A percentile compares a stretch with the other conserved stretches of the same genome.
Evolutionary conservation across 352 stramenopile genomes (phyloP).

Genomic region (Sclerospora graminicola): DNA sequence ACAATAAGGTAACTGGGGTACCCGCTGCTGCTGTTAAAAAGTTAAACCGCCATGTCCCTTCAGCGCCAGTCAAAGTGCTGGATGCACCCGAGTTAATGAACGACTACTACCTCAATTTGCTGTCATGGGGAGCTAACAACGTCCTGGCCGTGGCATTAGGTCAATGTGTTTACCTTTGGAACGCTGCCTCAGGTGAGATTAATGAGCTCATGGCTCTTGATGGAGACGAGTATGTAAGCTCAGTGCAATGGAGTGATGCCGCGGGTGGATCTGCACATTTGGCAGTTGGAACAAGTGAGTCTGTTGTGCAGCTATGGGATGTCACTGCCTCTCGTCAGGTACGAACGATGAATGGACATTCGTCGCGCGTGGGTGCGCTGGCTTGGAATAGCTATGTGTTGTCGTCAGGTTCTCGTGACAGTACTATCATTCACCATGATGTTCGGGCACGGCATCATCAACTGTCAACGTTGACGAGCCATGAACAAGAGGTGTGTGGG

Average conservation of each 20-base stretch:
- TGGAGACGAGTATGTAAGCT: conserved; percentile 93
- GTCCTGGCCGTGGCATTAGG: conserved; percentile 94
- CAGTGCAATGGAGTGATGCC: conserved; percentile 91
- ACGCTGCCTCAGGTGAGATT: conserved; percentile 93
- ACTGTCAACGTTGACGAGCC: conserved; percentile 85
- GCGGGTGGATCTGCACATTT: conserved; percentile 76
- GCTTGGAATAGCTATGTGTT: conserved; percentile 94
- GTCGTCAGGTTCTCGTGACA: conserved; percentile 91
- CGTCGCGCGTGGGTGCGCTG: conserved; percentile 89
- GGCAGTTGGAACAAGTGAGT: conserved; percentile 92
- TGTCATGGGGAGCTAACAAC: conserved; percentile 96
- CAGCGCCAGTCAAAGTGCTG: conserved; percentile 91
- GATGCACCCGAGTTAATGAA: conserved; percentile 98
- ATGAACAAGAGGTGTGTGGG: conserved; percentile 97
- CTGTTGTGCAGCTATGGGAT: conserved; percentile 97
- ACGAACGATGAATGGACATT: conserved; percentile 89
- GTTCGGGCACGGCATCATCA: conserved; percentile 68
- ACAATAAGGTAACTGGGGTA: conserved; percentile 86
- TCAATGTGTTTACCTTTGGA: conserved; percentile 98
- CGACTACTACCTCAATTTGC: conserved; percentile 99
- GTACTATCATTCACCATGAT: conserved; percentile 87
- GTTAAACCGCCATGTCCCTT: conserved; percentile 93
- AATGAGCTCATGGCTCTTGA: conserved; percentile 89
- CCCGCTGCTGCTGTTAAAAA: conserved; percentile 71
- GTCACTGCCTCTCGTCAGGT: conserved; percentile 87